phyloP scores from a whole-genome alignment of 495 filamentous ascomycete species.

The Antarctomyces pellizariae region DNA sequence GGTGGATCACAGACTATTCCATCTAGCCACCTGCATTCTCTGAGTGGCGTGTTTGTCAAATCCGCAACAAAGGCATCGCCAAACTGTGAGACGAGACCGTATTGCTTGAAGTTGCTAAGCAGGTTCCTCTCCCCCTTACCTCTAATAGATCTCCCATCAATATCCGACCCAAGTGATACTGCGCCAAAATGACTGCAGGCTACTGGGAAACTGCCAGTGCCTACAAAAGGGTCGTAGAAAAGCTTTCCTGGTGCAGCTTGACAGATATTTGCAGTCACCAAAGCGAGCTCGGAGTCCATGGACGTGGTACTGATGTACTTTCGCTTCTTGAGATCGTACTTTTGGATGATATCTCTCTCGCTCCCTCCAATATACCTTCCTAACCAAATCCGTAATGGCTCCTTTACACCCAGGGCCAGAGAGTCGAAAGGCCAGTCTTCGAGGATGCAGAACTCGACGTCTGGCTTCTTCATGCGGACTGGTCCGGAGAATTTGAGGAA shows the following conservation, averaged over 20 bases:
- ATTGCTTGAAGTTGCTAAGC: conserved; percentile 62
- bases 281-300: conserved; percentile 85
- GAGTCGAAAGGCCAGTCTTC: conserved; percentile 45
- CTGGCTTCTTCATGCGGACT: conserved; percentile 46
- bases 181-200: conserved; percentile 80
- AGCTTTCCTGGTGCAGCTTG: conserved; percentile 60
- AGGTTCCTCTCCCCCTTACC: conserved; percentile 35
- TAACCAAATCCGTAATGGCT: conserved; percentile 41
- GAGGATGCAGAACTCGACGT: conserved; percentile 51
- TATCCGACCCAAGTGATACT: conserved; percentile 59
- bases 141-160: conserved; percentile 69
- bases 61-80: conserved; percentile 67
- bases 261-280: conserved; percentile 81
- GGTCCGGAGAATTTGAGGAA: conserved; percentile 58
- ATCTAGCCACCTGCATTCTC: conserved; percentile 43
- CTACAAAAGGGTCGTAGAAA: conserved; percentile 84
- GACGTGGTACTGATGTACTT: conserved; percentile 84
- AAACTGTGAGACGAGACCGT: conserved; percentile 37
- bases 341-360: conserved; percentile 37
- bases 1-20: conserved; percentile 93
- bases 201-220: conserved; percentile 76
- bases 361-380: conserved; percentile 43
- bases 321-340: conserved; percentile 79
- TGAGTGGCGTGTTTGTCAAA: conserved; percentile 67
- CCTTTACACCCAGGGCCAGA: conserved; percentile 8